Conservation (phyloP, 495 filamentous ascomycete genomes). For the Penicillium tannophilum region DNA sequence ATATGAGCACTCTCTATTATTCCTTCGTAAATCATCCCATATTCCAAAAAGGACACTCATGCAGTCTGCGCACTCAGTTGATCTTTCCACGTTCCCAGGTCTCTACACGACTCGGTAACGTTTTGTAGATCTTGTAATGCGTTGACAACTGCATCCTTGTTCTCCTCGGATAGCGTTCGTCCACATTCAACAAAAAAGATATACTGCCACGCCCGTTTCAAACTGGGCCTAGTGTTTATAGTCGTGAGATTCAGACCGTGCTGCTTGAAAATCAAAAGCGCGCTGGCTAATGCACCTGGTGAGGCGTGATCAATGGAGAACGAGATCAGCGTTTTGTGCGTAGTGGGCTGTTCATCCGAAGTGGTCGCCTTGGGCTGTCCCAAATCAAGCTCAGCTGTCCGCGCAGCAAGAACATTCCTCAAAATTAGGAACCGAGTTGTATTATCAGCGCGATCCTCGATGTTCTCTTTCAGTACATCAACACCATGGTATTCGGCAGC, state of each 20-base stretch:
- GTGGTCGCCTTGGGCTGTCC: conserved; percentile 18
- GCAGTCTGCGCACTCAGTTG: conserved; percentile 22
- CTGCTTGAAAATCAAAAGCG: conserved; percentile 73
- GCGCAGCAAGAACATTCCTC: conserved; percentile 43
- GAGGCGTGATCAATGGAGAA: conserved; percentile 79
- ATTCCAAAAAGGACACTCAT: conserved; percentile 1
- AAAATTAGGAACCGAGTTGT: conserved; percentile 87
- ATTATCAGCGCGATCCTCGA: conserved; percentile 85
- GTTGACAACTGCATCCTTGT: conserved; percentile 30
- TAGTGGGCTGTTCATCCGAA: conserved; percentile 14
- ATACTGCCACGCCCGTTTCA: conserved; percentile 80
- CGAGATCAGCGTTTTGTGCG: conserved; percentile 71
- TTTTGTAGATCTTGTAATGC: conserved; percentile 30
- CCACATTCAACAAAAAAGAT: conserved; percentile 93
- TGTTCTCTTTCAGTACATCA: conserved; percentile 66
- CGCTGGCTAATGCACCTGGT: conserved; percentile 80
- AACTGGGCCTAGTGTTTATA: conserved; percentile 83
- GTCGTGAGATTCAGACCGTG: conserved; percentile 81
- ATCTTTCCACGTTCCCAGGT: conserved; percentile 49
- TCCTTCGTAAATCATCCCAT: conserved; percentile 7
- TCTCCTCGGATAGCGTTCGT: conserved; percentile 39
- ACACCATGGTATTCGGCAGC: conserved; percentile 70
- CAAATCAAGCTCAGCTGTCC: conserved; percentile 22
- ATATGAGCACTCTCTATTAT: not conserved
- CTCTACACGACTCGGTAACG: conserved; percentile 40